These are phyloP conservation scores for Talaromyces wortmannii DNA, from an alignment of 495 filamentous ascomycete genomes.

Conservation along the genomic window DNA sequence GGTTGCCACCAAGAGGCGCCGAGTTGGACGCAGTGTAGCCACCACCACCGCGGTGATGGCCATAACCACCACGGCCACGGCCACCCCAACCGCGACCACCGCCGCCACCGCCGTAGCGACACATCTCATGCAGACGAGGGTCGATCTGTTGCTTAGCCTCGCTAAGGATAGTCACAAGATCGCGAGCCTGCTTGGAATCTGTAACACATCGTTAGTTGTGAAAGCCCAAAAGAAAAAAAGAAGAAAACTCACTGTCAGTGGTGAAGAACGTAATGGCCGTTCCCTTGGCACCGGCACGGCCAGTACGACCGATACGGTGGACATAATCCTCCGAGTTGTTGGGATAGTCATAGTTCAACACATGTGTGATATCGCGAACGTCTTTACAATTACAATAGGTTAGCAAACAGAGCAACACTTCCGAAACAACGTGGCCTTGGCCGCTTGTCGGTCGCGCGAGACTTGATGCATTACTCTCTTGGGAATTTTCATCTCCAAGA, in stretches of 20 bases:
- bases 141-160: constrained; percentile 99
- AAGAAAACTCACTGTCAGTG: constrained; percentile 78
- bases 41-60: constrained; percentile 31
- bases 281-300: constrained; percentile 83
- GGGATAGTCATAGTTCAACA: constrained; percentile 99
- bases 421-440: constrained; percentile 42
- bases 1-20: constrained; percentile 54
- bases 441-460: constrained; percentile 55
- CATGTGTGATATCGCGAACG: constrained; percentile 99
- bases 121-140: constrained; percentile 92
- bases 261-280: constrained; percentile 93
- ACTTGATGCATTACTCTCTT: constrained; percentile 66
- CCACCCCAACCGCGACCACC: constrained; percentile 57
- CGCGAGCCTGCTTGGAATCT: constrained; percentile 97
- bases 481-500: constrained; percentile 23
- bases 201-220: constrained; percentile 22
- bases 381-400: constrained; percentile 71
- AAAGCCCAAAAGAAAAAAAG: constrained; percentile 3
- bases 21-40: constrained; percentile 57
- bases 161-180: constrained; percentile 83
- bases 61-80: constrained; percentile 53
- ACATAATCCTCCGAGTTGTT: constrained; percentile 99
- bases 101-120: constrained; percentile 82
- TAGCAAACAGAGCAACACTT: constrained; percentile 56
- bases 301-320: constrained; percentile 92